Evolutionary conservation across 345 rosid species (phyloP), one percentile per base, ranked within the genome.

Genomic region (Eucalyptus curtisii): DNA sequence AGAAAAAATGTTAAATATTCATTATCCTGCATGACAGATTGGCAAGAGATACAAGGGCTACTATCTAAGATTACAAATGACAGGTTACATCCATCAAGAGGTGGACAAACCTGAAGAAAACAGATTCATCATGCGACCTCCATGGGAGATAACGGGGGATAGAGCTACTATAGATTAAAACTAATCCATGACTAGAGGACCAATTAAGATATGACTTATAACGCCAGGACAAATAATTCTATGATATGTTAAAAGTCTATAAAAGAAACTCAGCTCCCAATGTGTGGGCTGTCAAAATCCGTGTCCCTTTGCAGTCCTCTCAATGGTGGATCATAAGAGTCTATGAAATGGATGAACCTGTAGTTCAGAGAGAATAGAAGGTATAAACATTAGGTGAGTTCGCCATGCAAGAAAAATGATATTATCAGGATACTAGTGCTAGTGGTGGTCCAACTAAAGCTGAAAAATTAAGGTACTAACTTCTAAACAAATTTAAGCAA

Each of bases 301-400:
- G 97, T 92, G 91, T 97, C 99, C 91, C 97, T 99, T 89, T 98
- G 99, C 90, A 98, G 93, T 86, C 99, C 99, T 94, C 97, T 97
- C 93, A 96, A 89, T 49, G 97, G 98, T 66, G 96, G 99, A 92
- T 98, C 99, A 91, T 96, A 94, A 47, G 96, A 96, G 89, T 98
- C 99, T 86, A 97, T 96, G 93, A 94, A 97, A 53, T 97, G 96
- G 90, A 97, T 96, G 94, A 98, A 93, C 91, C 99, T 97, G 94
- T 82, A 93, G 89, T 86, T 45, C 55, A 94, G 13, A 90, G 61
- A 88, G 37, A 30, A 84, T 8, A 87, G 17, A 85, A 27, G 44
- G 44, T 76, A 76, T 31, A 53, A 84, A 45, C 15, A 48, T n/a
- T 45, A 14, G 33, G 71, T 61, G 14, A 3, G n/a, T 1, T 61